Conservation (phyloP, 2,329 filamentous ascomycete species). For the Penicillium sp. region DNA sequence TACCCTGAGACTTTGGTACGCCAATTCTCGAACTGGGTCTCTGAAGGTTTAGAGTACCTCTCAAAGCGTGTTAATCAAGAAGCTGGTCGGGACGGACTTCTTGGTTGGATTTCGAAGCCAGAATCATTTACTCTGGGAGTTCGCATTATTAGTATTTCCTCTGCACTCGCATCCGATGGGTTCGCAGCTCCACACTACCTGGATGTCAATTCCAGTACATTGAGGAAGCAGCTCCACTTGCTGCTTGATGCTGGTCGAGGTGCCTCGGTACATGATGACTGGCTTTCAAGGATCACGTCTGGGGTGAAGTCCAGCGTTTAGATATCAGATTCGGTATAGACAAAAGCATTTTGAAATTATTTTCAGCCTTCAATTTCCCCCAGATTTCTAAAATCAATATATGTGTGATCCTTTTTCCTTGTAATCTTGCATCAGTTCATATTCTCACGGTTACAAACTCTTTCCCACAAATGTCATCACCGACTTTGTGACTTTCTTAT, state of each 20-base stretch:
- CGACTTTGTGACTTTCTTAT: background rate
- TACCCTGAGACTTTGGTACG: slow-evolving; percentile 22
- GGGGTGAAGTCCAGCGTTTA: slow-evolving; percentile 16
- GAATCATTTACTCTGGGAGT: slow-evolving; percentile 58
- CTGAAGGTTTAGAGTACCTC: slow-evolving; percentile 32
- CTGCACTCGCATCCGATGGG: slow-evolving; percentile 28
- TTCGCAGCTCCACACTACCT: slow-evolving; percentile 19
- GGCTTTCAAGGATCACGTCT: slow-evolving; percentile 30
- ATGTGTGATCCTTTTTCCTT: background rate
- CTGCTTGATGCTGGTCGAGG: slow-evolving; percentile 25
- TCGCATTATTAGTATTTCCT: slow-evolving; percentile 41
- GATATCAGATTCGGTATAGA: slow-evolving; percentile 4
- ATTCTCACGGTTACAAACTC: background rate
- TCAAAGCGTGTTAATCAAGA: slow-evolving; percentile 27
- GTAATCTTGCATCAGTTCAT: background rate
- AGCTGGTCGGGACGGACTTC: slow-evolving; percentile 58
- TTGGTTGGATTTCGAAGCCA: slow-evolving; percentile 71
- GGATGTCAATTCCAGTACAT: slow-evolving; percentile 11
- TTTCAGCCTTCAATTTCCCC: slow-evolving; percentile 1
- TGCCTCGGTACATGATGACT: slow-evolving; percentile 32
- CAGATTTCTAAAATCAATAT: too few species aligned
- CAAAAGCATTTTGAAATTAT: background rate
- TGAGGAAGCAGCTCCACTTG: slow-evolving; percentile 25
- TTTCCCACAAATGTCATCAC: background rate
- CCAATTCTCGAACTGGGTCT: slow-evolving; percentile 33